Evolutionary conservation across 495 filamentous ascomycete species (phyloP).

Genomic region (Penicillium psychrofluorescens): DNA sequence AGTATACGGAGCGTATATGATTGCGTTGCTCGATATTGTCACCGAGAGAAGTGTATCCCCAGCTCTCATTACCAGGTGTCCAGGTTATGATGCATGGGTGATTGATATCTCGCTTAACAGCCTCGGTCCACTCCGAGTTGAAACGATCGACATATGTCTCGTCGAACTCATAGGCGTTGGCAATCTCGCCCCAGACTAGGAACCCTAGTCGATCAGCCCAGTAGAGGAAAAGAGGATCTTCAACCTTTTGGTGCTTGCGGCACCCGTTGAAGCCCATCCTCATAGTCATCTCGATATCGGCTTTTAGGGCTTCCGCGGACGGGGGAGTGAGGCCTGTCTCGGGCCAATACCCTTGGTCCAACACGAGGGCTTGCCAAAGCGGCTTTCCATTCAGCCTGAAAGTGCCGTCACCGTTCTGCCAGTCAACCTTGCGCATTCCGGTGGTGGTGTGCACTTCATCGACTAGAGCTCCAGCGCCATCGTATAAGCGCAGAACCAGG

Average conservation of each 20-base stretch:
- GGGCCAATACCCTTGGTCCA: constrained; percentile 36
- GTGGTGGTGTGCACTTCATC: constrained; percentile 26
- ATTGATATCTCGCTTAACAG: constrained; percentile 51
- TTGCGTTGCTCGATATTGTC: constrained; percentile 46
- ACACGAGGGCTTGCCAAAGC: constrained; percentile 26
- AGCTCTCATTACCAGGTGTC: constrained; percentile 58
- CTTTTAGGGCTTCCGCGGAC: constrained; percentile 21
- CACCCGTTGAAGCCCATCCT: constrained; percentile 29
- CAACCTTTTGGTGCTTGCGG: constrained; percentile 37
- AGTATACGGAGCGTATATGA: constrained; percentile 51
- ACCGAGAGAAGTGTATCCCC: constrained; percentile 47
- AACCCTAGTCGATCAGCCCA: constrained; percentile 34
- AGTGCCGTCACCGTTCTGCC: constrained; percentile 28
- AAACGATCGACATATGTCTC: constrained; percentile 45
- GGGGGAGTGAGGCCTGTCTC: constrained; percentile 31
- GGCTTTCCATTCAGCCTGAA: constrained; percentile 33
- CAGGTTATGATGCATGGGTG: constrained; percentile 51
- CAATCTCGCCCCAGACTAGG: constrained; percentile 36
- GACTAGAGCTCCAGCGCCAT: constrained; percentile 7
- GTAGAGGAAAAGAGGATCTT: constrained; percentile 30
- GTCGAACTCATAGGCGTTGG: constrained; percentile 42
- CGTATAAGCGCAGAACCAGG: constrained; percentile 19
- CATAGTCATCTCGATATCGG: constrained; percentile 27
- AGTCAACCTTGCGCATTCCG: constrained; percentile 29
- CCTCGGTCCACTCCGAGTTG: constrained; percentile 48